A percentile compares a stretch with the other conserved stretches of the same genome.
These are phyloP conservation scores for Skeletonema costatum DNA, from an alignment of 108 stramenopile species.

Conservation along the genomic window DNA sequence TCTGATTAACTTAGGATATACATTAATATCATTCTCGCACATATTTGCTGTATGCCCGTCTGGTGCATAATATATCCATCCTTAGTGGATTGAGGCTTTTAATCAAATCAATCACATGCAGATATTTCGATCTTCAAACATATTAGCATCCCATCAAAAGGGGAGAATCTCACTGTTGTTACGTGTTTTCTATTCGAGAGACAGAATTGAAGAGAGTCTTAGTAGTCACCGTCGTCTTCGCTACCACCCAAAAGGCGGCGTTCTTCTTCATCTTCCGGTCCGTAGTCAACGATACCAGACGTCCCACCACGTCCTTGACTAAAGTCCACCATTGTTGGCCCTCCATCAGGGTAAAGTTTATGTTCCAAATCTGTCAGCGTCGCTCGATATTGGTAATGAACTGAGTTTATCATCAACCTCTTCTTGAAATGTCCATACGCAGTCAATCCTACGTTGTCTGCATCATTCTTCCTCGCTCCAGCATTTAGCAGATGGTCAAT, in stretches of 20 bases:
- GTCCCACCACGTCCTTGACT: not conserved
- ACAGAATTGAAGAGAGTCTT: not conserved
- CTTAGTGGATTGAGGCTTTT: no score
- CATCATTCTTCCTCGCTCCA: not conserved
- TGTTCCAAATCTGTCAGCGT: conserved; percentile 6
- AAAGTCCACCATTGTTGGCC: not conserved
- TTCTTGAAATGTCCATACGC: conserved; percentile 5
- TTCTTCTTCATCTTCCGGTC: conserved; percentile 1
- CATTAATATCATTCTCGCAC: no score
- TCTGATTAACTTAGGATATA: no score
- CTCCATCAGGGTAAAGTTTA: not conserved
- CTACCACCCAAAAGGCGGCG: not conserved
- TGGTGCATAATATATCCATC: no score
- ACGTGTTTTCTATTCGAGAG: no score
- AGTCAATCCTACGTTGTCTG: conserved; percentile 1
- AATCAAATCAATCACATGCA: no score
- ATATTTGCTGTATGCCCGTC: no score
- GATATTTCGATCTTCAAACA: no score
- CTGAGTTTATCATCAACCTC: not conserved
- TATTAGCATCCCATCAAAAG: no score
- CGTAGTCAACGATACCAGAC: conserved; percentile 2
- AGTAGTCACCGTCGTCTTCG: conserved; percentile 17
- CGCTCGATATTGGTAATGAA: not conserved
- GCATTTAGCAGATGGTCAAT: conserved; percentile 1
- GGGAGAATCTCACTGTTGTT: no score